phyloP scores from a whole-genome alignment of 495 filamentous ascomycete species.

The Penicillium riverlandense region DNA sequence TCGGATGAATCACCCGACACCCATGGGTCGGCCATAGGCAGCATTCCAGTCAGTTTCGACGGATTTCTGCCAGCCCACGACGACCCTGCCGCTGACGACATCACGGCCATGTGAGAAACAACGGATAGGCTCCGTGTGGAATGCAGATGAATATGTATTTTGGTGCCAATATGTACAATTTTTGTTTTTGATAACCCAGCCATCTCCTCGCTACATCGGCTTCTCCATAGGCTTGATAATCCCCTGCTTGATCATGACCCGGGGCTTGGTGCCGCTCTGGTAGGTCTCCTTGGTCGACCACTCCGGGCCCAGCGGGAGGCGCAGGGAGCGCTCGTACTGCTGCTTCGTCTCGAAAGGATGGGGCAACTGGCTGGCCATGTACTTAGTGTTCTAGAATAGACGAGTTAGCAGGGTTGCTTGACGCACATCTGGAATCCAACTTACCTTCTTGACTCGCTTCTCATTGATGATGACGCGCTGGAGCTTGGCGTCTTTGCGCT shows the following conservation, averaged over 20 bases:
- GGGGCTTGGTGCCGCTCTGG: conserved; percentile 83
- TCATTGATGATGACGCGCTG: conserved; percentile 87
- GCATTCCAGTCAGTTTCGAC: conserved; percentile 5
- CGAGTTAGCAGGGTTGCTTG: conserved; percentile 16
- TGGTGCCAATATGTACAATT: too few relatives aligned
- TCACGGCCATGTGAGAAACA: conserved; percentile 1
- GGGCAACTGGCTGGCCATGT: conserved; percentile 73
- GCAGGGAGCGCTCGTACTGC: conserved; percentile 86
- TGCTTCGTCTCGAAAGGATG: conserved; percentile 77
- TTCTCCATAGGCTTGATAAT: conserved; percentile 84
- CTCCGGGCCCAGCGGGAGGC: conserved; percentile 85
- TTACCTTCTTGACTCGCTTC: conserved; percentile 83
- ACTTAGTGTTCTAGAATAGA: conserved; percentile 65
- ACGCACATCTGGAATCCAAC: conserved; percentile 4
- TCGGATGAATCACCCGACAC: conserved; percentile 1
- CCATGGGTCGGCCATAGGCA: conserved; percentile 1
- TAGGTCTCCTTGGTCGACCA: conserved; percentile 93
- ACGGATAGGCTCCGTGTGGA: not conserved
- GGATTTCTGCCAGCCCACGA: not conserved
- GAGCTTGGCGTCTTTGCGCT: conserved; percentile 75
- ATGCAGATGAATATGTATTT: not conserved
- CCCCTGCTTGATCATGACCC: conserved; percentile 87
- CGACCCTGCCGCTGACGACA: not conserved
- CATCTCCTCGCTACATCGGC: conserved; percentile 48
- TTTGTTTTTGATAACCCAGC: not conserved